Percentiles rank a stretch among this genome's conserved stretches.
Conservation (phyloP, 495 filamentous ascomycete species). For the Daldinia caldariorum region DNA sequence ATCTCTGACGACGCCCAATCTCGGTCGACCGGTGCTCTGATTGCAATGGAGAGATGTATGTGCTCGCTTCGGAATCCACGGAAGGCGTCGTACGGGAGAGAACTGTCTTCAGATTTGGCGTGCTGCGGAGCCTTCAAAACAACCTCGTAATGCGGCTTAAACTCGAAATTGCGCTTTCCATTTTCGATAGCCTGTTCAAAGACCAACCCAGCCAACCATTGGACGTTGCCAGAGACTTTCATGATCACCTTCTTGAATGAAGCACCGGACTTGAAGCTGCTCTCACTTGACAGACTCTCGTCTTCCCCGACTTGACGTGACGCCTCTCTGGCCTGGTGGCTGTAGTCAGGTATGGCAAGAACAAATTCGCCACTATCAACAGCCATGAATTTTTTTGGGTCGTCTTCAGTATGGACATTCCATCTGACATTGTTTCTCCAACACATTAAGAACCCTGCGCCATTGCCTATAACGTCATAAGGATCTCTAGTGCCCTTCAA, state of each 20-base stretch:
- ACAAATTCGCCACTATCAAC: constrained; percentile 95
- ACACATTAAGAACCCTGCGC: constrained; percentile 96
- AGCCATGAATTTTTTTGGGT: constrained; percentile 92
- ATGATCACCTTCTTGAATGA: constrained; percentile 97
- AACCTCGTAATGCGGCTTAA: constrained; percentile 92
- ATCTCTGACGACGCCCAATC: constrained; percentile 80
- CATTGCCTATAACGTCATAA: constrained; percentile 90
- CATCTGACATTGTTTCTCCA: constrained; percentile 93
- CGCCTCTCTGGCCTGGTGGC: constrained; percentile 79
- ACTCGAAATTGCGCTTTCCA: constrained; percentile 79
- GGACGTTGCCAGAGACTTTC: constrained; percentile 95
- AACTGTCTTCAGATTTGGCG: constrained; percentile 63
- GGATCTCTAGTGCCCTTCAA: constrained; percentile 94
- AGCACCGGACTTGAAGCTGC: constrained; percentile 74
- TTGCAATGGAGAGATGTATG: constrained; percentile 91
- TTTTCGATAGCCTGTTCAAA: constrained; percentile 81
- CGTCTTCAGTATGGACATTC: constrained; percentile 80
- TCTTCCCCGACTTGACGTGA: constrained; percentile 66
- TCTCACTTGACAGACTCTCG: constrained; percentile 70
- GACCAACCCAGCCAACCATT: constrained; percentile 87
- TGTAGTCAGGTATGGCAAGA: constrained; percentile 92
- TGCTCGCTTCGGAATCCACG: constrained; percentile 92
- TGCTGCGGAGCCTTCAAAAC: constrained; percentile 81
- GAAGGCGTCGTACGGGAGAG: constrained; percentile 85
- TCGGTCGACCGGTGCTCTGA: constrained; percentile 81